phyloP scores from a whole-genome alignment of 768 basidiomycete genomes.

The Boletellus emodensis region DNA sequence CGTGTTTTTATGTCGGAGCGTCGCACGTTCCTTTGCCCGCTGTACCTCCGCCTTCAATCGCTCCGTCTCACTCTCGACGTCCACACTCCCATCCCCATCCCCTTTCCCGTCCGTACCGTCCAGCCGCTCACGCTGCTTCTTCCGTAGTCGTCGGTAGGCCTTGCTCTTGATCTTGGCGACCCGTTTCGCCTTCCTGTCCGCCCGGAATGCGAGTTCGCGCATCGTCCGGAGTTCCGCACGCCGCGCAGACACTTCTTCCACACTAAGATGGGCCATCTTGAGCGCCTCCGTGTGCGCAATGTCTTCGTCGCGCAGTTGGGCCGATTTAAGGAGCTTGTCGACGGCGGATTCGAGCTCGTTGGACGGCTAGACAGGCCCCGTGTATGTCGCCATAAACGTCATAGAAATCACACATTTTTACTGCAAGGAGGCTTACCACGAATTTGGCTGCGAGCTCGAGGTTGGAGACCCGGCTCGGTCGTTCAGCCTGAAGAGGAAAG shows the following conservation, averaged over 20 bases:
- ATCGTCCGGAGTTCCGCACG: conserved; percentile 80
- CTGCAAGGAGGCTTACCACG: conserved; percentile 46
- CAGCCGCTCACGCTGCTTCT: conserved; percentile 70
- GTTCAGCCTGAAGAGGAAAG: conserved; percentile 74
- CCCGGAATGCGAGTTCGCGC: conserved; percentile 92
- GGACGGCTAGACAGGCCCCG: conserved; percentile 51
- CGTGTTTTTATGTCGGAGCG: conserved; percentile 80
- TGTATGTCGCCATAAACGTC: background rate
- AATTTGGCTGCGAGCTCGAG: conserved; percentile 80
- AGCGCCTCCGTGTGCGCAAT: conserved; percentile 79
- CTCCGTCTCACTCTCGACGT: conserved; percentile 44
- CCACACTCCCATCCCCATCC: background rate
- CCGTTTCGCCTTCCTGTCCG: conserved; percentile 85
- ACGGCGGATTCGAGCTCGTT: conserved; percentile 84
- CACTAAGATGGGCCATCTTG: conserved; percentile 72
- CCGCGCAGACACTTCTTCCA: conserved; percentile 82
- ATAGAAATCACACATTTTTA: too few species aligned
- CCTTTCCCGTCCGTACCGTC: conserved; percentile 42
- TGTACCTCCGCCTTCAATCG: conserved; percentile 69
- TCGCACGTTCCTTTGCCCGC: conserved; percentile 85
- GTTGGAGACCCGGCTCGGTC: conserved; percentile 56
- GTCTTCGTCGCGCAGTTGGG: conserved; percentile 79
- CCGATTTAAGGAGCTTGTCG: conserved; percentile 72
- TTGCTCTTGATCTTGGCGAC: conserved; percentile 96
- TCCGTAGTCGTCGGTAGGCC: conserved; percentile 79